Evolutionary conservation across 2,329 filamentous ascomycete genomes (phyloP).

Genomic region (Diaporthe capsici): DNA sequence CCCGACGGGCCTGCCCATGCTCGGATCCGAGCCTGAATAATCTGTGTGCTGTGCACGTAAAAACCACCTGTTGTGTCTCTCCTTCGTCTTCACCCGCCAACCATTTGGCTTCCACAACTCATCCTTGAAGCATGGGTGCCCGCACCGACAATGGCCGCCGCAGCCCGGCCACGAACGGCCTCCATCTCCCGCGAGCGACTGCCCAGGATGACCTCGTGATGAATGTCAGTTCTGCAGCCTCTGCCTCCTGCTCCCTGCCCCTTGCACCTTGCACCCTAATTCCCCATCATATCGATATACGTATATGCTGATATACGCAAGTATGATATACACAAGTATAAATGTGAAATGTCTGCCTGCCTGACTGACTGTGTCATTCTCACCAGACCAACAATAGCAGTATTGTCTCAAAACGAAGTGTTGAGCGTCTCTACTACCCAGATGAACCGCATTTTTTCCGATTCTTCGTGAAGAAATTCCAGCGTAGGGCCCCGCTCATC

Average conservation of each 20-base stretch:
- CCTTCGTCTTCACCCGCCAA: neutral
- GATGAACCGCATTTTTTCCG: slow-evolving; percentile 86
- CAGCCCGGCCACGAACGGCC: neutral
- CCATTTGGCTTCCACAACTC: neutral
- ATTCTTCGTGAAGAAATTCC: slow-evolving; percentile 88
- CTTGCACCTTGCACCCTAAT: neutral
- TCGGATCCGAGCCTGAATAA: neutral
- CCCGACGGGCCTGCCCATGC: neutral
- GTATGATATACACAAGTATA: neutral
- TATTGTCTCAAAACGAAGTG: slow-evolving; percentile 92
- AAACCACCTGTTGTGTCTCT: neutral
- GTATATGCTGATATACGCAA: neutral
- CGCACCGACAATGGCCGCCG: slow-evolving; percentile 2
- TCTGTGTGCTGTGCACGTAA: neutral
- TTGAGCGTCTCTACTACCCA: slow-evolving; percentile 88
- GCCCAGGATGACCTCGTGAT: slow-evolving; percentile 67
- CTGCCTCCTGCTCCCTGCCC: neutral
- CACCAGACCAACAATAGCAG: slow-evolving; percentile 87
- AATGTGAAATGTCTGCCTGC: neutral
- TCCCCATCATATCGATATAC: neutral
- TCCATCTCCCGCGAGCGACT: neutral
- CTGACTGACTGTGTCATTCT: neutral
- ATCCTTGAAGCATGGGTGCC: neutral
- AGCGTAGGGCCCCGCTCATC: slow-evolving; percentile 87
- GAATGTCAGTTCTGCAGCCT: slow-evolving; percentile 59